Evolutionary conservation across 1,139 yeast genomes (phyloP).

Genomic region (Taiozyma sp.): DNA sequence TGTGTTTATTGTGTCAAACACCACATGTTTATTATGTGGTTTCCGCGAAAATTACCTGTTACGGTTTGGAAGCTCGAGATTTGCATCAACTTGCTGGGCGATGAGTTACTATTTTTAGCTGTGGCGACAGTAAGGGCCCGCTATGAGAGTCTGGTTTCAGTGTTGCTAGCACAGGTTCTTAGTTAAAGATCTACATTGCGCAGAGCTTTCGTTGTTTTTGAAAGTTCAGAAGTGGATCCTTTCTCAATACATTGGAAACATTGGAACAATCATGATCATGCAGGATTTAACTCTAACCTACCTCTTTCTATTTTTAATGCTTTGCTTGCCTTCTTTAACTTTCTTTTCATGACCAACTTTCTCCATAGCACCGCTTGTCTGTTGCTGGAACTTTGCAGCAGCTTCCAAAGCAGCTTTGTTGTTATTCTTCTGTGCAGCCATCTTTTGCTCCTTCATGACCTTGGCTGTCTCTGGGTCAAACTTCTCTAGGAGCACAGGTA

Average conservation of each 20-base stretch:
- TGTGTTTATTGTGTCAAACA: not conserved
- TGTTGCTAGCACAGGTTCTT: no score
- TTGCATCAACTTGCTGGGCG: not conserved
- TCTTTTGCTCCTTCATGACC: conserved; percentile 28
- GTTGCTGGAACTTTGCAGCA: not conserved
- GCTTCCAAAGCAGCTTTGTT: conserved; percentile 8
- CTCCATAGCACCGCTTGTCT: not conserved
- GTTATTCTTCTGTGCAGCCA: conserved; percentile 11
- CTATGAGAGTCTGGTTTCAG: no score
- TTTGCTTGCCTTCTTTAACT: not conserved
- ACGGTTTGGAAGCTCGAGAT: not conserved
- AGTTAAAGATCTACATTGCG: no score
- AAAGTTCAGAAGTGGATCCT: no score
- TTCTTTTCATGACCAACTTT: not conserved
- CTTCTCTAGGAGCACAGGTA: conserved; percentile 32
- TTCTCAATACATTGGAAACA: no score
- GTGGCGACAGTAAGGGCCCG: not conserved
- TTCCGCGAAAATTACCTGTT: not conserved
- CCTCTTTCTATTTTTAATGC: not conserved
- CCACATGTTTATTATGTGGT: not conserved
- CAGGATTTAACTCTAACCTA: not conserved
- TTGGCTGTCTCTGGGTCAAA: conserved; percentile 35
- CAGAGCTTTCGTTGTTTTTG: no score
- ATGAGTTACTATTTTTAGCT: not conserved
- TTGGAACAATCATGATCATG: not conserved